phyloP scores from a whole-genome alignment of 83 land plant genomes.

The Thuja plicata region DNA sequence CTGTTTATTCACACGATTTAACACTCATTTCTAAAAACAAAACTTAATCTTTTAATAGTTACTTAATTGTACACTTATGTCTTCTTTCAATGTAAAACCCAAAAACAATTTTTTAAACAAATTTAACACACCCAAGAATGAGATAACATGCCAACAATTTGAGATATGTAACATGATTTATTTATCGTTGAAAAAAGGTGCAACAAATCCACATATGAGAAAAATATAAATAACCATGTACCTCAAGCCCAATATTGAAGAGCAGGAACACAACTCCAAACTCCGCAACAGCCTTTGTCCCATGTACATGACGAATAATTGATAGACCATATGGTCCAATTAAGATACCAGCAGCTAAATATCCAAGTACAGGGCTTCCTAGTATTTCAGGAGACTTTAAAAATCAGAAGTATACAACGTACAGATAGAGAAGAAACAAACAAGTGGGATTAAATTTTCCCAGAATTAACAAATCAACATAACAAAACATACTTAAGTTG shows the following conservation, averaged over 20 bases:
- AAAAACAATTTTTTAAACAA: neutral
- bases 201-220: neutral
- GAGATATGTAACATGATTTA: neutral
- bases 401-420: neutral
- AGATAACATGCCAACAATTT: neutral
- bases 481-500: neutral
- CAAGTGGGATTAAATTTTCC: too few relatives aligned
- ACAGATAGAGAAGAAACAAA: neutral
- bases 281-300: constrained; percentile 97
- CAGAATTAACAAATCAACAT: neutral
- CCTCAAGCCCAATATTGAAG: constrained; percentile 99
- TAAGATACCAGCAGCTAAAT: constrained; percentile 94
- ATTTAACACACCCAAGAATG: neutral
- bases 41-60: neutral
- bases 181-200: neutral
- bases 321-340: constrained; percentile 97
- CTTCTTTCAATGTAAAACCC: neutral
- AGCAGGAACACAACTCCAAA: constrained; percentile 98
- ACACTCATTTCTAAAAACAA: neutral
- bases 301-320: constrained; percentile 98
- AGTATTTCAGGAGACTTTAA: constrained; percentile 15
- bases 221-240: constrained; percentile 8
- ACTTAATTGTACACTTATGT: neutral
- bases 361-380: constrained; percentile 99
- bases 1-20: neutral